Conservation (phyloP, 768 basidiomycete species). For the Pleurotus cornucopiae region DNA sequence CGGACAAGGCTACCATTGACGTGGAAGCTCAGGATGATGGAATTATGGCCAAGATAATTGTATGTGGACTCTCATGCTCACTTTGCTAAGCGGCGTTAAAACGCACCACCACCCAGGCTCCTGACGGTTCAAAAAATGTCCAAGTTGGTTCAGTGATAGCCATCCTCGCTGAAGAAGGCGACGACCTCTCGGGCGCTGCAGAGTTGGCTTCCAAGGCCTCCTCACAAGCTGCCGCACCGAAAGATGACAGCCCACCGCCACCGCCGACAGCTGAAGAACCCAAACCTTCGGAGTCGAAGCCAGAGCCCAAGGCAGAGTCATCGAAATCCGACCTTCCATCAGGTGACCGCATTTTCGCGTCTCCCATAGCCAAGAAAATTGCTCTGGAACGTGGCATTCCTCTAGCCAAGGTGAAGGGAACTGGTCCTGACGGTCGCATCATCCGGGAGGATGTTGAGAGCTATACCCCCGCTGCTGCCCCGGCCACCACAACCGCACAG, state of each 20-base stretch:
- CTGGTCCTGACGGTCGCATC: slow-evolving; percentile 93
- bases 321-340: slow-evolving; percentile 52
- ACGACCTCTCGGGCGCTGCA: slow-evolving; percentile 82
- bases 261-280: slow-evolving; percentile 14
- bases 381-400: slow-evolving; percentile 94
- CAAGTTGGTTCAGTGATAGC: slow-evolving; percentile 87
- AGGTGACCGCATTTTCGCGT: slow-evolving; percentile 88
- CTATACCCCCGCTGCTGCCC: slow-evolving; percentile 58
- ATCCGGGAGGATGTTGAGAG: slow-evolving; percentile 92
- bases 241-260: slow-evolving; percentile 35
- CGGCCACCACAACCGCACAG: slow-evolving; percentile 37
- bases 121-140: slow-evolving; percentile 84
- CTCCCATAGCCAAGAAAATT: slow-evolving; percentile 95
- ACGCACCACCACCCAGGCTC: slow-evolving; percentile 41
- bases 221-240: slow-evolving; percentile 35
- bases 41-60: slow-evolving; percentile 93
- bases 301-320: slow-evolving; percentile 30
- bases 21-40: slow-evolving; percentile 99
- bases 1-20: slow-evolving; percentile 99
- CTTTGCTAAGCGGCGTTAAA: background rate
- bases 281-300: slow-evolving; percentile 16
- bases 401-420: slow-evolving; percentile 83
- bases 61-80: slow-evolving; percentile 32
- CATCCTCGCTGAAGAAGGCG: slow-evolving; percentile 91
- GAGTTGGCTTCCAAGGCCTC: slow-evolving; percentile 65